These are phyloP conservation scores for Thraustotheca clavata DNA, from an alignment of 352 stramenopile species.

Conservation along the genomic window DNA sequence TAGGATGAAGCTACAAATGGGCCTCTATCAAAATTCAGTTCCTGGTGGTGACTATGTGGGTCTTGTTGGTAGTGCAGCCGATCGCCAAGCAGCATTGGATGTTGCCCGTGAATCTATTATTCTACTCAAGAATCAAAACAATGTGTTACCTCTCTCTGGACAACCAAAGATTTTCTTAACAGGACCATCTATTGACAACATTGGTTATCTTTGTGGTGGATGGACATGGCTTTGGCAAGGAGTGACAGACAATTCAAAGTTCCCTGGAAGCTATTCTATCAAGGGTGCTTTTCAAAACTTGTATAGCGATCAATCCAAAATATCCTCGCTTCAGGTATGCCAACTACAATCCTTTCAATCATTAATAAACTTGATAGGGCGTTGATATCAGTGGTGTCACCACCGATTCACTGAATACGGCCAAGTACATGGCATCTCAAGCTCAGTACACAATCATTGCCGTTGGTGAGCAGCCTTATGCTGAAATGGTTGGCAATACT, in stretches of 20 bases:
- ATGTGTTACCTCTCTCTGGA: constrained; percentile 37
- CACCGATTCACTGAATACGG: constrained; percentile 42
- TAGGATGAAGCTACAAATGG: constrained; percentile 54
- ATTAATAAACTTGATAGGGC: constrained; percentile 39
- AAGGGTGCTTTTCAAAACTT: constrained; percentile 35
- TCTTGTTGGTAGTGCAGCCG: constrained; percentile 41
- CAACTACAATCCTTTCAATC: constrained; percentile 49
- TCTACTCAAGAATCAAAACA: constrained; percentile 74
- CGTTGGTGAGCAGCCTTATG: constrained; percentile 68
- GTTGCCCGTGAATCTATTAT: constrained; percentile 74
- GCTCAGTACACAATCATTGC: constrained; percentile 62
- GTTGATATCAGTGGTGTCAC: constrained; percentile 50
- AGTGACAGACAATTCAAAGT: constrained; percentile 50
- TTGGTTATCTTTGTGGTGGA: constrained; percentile 62
- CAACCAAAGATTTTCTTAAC: constrained; percentile 51
- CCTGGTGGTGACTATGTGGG: constrained; percentile 35
- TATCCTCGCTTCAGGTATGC: neutral
- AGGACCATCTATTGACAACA: constrained; percentile 51
- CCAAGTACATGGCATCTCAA: constrained; percentile 37
- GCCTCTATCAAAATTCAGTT: constrained; percentile 57
- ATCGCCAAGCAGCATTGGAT: constrained; percentile 46
- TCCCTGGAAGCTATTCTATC: constrained; percentile 50
- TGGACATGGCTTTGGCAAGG: constrained; percentile 85
- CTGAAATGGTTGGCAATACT: constrained; percentile 83
- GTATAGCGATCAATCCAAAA: neutral